Percentiles rank a stretch among this genome's conserved stretches.
Evolutionary conservation across 805 yeast species (phyloP).

Genomic region (Torulaspora delbrueckii): DNA sequence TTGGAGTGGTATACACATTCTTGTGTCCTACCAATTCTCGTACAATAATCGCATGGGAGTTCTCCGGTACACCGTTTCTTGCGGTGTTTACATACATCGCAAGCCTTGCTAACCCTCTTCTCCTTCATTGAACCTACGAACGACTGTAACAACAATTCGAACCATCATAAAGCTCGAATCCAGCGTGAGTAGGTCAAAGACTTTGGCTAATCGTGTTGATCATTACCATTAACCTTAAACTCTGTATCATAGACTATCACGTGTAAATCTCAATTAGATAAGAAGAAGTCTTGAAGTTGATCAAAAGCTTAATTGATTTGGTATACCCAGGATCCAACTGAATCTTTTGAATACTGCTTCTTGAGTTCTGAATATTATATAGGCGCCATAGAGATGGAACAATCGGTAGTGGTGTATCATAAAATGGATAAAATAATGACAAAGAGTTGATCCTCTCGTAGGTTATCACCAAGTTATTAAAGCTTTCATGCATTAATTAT

Average conservation of each 20-base stretch:
- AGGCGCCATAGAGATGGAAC: neutral
- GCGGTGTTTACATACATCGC: conserved; percentile 17
- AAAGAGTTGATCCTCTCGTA: no score
- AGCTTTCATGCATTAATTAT: neutral
- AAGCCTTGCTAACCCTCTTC: conserved; percentile 15
- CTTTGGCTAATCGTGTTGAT: neutral
- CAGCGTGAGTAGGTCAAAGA: neutral
- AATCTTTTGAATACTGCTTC: no score
- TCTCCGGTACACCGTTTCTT: conserved; percentile 20
- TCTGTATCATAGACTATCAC: neutral
- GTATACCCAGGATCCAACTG: neutral
- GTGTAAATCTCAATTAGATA: neutral
- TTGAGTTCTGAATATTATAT: no score
- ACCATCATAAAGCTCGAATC: neutral
- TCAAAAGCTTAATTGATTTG: neutral
- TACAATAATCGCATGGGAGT: conserved; percentile 20
- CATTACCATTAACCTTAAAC: neutral
- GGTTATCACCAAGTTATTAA: no score
- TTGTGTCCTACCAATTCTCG: conserved; percentile 13
- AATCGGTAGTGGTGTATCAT: no score
- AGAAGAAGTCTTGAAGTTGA: neutral
- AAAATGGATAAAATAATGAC: no score
- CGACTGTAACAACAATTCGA: neutral
- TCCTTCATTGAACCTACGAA: conserved; percentile 1
- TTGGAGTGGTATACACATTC: conserved; percentile 14